A percentile compares a stretch with the other conserved stretches of the same genome.
Conservation (phyloP, 176 grass and related monocot genomes). For the Echinochloa phyllopogon region DNA sequence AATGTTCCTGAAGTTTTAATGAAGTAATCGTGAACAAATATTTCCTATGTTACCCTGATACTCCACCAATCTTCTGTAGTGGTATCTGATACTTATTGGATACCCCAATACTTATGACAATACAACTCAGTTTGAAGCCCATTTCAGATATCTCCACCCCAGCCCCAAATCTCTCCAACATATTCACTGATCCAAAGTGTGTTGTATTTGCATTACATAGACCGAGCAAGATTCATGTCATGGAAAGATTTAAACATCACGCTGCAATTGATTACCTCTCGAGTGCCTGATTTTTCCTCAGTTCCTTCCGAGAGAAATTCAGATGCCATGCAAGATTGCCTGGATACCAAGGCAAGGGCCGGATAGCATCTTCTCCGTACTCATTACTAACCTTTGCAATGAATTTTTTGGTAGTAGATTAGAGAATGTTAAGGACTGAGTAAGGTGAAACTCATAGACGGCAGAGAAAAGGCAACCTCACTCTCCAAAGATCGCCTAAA, state of each 20-base stretch:
- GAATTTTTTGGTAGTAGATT: slow-evolving; percentile 8
- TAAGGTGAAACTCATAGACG: slow-evolving; percentile 24
- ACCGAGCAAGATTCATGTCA: slow-evolving; percentile 2
- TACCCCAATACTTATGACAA: neutral
- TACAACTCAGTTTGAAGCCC: slow-evolving; percentile 13
- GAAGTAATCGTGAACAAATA: neutral
- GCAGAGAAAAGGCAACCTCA: slow-evolving; percentile 55
- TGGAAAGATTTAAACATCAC: slow-evolving; percentile 34
- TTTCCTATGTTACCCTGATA: neutral
- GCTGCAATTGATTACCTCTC: slow-evolving; percentile 64
- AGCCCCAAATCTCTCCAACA: neutral
- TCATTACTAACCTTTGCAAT: slow-evolving; percentile 69
- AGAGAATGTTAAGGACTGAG: slow-evolving; percentile 9
- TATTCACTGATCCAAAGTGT: neutral
- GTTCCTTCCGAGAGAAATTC: slow-evolving; percentile 92
- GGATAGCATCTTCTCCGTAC: slow-evolving; percentile 71
- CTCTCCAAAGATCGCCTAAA: slow-evolving; percentile 70
- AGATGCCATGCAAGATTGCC: slow-evolving; percentile 94
- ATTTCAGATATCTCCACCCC: neutral
- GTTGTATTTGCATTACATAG: neutral
- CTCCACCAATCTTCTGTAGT: neutral
- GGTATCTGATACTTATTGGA: neutral
- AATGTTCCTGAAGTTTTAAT: neutral
- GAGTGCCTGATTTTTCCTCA: slow-evolving; percentile 84
- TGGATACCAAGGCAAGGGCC: slow-evolving; percentile 87